Conservation (phyloP, 805 yeast genomes). For the Candida boleticola region DNA sequence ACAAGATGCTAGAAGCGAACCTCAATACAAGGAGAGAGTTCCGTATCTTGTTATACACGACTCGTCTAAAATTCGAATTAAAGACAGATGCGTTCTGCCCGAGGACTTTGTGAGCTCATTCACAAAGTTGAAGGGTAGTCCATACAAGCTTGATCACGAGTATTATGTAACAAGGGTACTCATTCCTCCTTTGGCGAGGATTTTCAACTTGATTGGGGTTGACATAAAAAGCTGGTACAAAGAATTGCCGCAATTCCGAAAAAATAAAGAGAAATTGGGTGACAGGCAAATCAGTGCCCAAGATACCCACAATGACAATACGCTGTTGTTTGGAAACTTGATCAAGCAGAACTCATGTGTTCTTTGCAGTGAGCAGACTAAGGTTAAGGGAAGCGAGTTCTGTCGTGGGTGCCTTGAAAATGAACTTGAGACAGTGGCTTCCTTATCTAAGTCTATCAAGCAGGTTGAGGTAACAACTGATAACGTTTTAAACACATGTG, state of each 20-base stretch:
- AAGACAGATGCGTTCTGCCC: slow-evolving; percentile 80
- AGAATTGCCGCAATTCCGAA: slow-evolving; percentile 51
- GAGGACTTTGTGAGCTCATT: slow-evolving; percentile 56
- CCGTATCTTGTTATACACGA: slow-evolving; percentile 77
- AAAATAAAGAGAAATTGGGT: not conserved
- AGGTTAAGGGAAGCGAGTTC: slow-evolving; percentile 4
- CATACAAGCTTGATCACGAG: slow-evolving; percentile 63
- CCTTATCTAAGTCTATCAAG: slow-evolving; percentile 24
- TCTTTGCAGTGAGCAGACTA: slow-evolving; percentile 18
- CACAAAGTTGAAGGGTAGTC: slow-evolving; percentile 21
- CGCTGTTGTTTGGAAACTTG: slow-evolving; percentile 8
- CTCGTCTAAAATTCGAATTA: slow-evolving; percentile 52
- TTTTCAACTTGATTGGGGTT: slow-evolving; percentile 81
- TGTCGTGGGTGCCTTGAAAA: slow-evolving; percentile 22
- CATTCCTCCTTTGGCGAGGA: slow-evolving; percentile 85
- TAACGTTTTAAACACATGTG: not conserved
- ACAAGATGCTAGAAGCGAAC: slow-evolving; percentile 69
- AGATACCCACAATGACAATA: not conserved
- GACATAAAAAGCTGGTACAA: slow-evolving; percentile 74
- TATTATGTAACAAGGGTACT: slow-evolving; percentile 83
- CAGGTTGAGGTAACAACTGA: slow-evolving; percentile 16
- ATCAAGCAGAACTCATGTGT: slow-evolving; percentile 20
- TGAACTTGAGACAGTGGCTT: slow-evolving; percentile 34
- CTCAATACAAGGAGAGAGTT: slow-evolving; percentile 86
- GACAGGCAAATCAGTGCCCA: not conserved